Evolutionary conservation across 2,329 filamentous ascomycete genomes (phyloP), one percentile per base, ranked within the genome.

Genomic region (Whalleya microplaca): DNA sequence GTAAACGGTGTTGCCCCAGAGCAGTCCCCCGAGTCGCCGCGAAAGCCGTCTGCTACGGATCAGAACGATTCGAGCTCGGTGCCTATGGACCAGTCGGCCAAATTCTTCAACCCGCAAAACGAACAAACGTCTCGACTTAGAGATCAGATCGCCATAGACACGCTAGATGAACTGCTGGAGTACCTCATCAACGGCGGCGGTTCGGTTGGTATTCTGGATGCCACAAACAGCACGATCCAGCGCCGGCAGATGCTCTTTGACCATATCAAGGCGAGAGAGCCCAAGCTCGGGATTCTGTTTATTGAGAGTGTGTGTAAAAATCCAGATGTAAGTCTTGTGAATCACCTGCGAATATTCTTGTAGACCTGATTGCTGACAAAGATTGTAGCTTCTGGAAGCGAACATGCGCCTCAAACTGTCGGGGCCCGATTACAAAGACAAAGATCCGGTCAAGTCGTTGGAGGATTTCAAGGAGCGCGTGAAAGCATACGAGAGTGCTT

Each of bases 361-460:
- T 12, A 27, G 2, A 9, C 18, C 14, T 6, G 37, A 37, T 2
- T 27, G 21, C 43, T 61, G 21, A 66, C 52, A 21, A 40, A 18
- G n/a, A 42, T 37, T 37, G 8, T 58, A 86, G 73, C 79, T 98
- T 21, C 81, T 98, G 40, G 93, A 98, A 73, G 91, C 93, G 18
- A 98, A 98, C 70, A 98, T 98, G 92, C 92, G 94, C 23, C 79
- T 98, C 60, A 98, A 98, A 79, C 85, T 98, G 6, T 96, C 91
- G 2, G 95, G 95, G 0, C 95, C 95, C 0, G 95, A 99, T 73
- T 99, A 99, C 78, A 91, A 89, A 68, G 91, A 92, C 71, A 96
- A 96, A 75, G 94, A 99, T 67, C 94, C 95, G 0, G 77, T 85
- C 53, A 86, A 90, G 69, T 93, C 95, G 1, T 79, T 98, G 42